Evolutionary conservation across 164 flowering plant species (phyloP), one percentile per base, ranked within the genome.

Genomic region (Cinnamomum micranthum): DNA sequence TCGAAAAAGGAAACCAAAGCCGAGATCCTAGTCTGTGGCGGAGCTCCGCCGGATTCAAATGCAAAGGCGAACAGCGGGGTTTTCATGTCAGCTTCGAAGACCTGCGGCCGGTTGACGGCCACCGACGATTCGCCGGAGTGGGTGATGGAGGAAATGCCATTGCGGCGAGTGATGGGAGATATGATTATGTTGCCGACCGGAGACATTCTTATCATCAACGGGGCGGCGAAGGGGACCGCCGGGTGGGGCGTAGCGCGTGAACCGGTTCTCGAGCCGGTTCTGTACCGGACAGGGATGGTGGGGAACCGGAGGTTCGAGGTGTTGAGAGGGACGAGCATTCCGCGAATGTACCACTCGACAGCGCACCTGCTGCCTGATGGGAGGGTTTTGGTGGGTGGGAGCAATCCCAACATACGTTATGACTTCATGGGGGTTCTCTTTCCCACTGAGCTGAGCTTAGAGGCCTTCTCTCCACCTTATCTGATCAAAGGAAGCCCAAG

Each of bases 1-100:
- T 24, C 2, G 13, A 71, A 23, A 12, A 27, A 4, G 22, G 71
- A 3, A 4, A 23, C 59, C 1, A 59, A 77, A 1, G 88, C 85
- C 0, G 89, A 87, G 75, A 86, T 88, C 7, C 31, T 90, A 4
- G 69, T 87, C 2, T 88, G 94, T 50, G 91, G 95, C 0, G 92
- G 95, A 0, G 74, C 92, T 0, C 78, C 77, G 6, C 73, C 79
- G 0, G 84, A 82, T 12, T 77, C 91, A 2, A 70, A 41, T 14
- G 4, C 2, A 2, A 69, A 69, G 59, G 85, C 87, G 2, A 25
- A 28, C 0, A 65, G 20, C 3, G 82, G 82, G 1, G 69, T 3
- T 1, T 91, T 84, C 47, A 50, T 82, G 2, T 14, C 65, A 6
- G 92, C 90, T 0, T 27, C 81, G 1, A 80, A 78, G 1, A 76